Conservation (phyloP, 2,329 filamentous ascomycete species). For the Huntiella bhutanensis region DNA sequence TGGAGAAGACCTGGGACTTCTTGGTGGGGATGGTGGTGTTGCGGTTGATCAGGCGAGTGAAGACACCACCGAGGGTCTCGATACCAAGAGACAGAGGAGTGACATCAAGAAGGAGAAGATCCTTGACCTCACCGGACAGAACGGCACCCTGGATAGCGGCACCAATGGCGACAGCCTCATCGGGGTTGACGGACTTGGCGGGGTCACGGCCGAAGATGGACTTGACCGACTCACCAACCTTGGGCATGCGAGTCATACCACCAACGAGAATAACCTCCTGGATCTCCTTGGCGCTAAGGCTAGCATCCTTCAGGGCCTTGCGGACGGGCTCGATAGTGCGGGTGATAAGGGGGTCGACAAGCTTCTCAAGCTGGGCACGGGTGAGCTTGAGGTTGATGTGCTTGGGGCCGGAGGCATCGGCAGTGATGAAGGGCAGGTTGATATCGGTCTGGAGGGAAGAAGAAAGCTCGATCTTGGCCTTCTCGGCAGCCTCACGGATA, state of each 20-base stretch:
- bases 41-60: conserved; percentile 94
- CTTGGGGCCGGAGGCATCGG: conserved; percentile 86
- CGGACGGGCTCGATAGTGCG: conserved; percentile 81
- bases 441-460: conserved; percentile 92
- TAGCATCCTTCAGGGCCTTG: conserved; percentile 92
- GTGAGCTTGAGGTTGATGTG: conserved; percentile 96
- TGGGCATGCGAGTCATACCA: conserved; percentile 99
- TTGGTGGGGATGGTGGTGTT: conserved; percentile 99
- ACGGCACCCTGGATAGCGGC: conserved; percentile 95
- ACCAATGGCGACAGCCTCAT: conserved; percentile 95
- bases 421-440: conserved; percentile 97
- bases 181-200: conserved; percentile 95
- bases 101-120: conserved; percentile 85
- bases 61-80: conserved; percentile 93
- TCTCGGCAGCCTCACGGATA: conserved; percentile 96
- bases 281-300: conserved; percentile 78
- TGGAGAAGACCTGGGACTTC: conserved; percentile 98
- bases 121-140: conserved; percentile 88
- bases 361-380: conserved; percentile 77
- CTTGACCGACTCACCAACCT: conserved; percentile 93
- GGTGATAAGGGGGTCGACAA: conserved; percentile 76
- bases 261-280: conserved; percentile 95
- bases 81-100: conserved; percentile 95
- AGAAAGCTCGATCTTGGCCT: conserved; percentile 97
- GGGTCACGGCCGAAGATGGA: conserved; percentile 90